A percentile compares a stretch with the other conserved stretches of the same genome.
phyloP scores from a whole-genome alignment of 306 rosid species.

The Malus asiatica region DNA sequence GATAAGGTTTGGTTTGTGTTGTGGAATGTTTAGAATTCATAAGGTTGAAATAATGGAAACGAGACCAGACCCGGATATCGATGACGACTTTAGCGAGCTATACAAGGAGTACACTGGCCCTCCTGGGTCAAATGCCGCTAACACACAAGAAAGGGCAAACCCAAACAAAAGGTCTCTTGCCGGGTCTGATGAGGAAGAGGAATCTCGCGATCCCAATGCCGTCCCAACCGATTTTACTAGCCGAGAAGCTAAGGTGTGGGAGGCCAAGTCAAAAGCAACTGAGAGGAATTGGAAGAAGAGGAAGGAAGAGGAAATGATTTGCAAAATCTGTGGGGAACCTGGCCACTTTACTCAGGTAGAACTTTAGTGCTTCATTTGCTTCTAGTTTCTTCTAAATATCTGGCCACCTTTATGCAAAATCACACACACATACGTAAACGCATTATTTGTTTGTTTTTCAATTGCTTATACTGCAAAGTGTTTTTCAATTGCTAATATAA shows the following conservation, averaged over 20 bases:
- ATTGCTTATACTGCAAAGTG: no score
- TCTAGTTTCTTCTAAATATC: neutral
- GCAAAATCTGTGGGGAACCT: constrained; percentile 90
- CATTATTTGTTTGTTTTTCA: neutral
- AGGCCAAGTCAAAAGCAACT: constrained; percentile 96
- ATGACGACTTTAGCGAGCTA: constrained; percentile 82
- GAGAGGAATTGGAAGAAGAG: constrained; percentile 99
- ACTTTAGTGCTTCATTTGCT: neutral
- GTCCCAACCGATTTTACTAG: constrained; percentile 97
- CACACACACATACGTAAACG: neutral
- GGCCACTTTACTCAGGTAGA: constrained; percentile 98
- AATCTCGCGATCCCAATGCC: constrained; percentile 81
- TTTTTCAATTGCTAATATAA: neutral
- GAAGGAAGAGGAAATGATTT: constrained; percentile 96
- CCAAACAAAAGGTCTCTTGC: constrained; percentile 69
- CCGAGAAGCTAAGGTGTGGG: constrained; percentile 99
- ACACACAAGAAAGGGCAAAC: constrained; percentile 45
- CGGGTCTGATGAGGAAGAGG: constrained; percentile 83
- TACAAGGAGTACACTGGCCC: constrained; percentile 99
- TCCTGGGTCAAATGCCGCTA: constrained; percentile 32
- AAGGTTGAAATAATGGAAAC: constrained; percentile 45
- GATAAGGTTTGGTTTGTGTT: neutral
- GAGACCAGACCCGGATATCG: constrained; percentile 65
- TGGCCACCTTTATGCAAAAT: neutral
- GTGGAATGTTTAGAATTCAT: constrained; percentile 25